phyloP scores from a whole-genome alignment of 345 rosid genomes.

The Noccaea bulbosa region DNA sequence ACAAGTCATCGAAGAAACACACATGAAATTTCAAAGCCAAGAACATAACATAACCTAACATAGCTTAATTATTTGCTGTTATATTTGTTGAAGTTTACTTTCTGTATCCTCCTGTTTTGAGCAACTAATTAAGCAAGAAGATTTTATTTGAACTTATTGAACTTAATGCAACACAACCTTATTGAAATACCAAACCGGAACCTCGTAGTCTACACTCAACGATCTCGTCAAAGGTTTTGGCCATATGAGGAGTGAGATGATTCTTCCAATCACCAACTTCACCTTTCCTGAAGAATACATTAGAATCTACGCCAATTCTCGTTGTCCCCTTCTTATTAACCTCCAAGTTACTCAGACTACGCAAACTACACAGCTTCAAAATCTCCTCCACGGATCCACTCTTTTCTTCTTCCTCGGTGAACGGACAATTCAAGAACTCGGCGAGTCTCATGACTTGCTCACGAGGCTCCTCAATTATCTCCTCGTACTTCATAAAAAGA shows the following conservation, averaged over 20 bases:
- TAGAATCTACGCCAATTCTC: constrained; percentile 39
- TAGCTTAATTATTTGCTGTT: too few relatives aligned
- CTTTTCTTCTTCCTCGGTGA: constrained; percentile 50
- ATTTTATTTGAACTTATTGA: too few relatives aligned
- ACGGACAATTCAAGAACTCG: constrained; percentile 53
- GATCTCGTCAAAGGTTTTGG: constrained; percentile 44
- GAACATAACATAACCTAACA: constrained; percentile 1
- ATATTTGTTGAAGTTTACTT: neutral
- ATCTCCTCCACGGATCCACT: constrained; percentile 48
- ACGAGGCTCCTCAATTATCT: constrained; percentile 45
- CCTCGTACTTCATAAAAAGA: constrained; percentile 61
- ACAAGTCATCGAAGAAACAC: too few relatives aligned
- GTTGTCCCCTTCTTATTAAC: constrained; percentile 51
- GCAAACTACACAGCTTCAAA: constrained; percentile 56
- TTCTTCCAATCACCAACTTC: constrained; percentile 59
- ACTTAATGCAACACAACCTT: constrained; percentile 23
- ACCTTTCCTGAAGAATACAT: constrained; percentile 56
- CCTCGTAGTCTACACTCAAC: constrained; percentile 43
- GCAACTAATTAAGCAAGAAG: too few relatives aligned
- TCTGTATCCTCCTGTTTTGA: too few relatives aligned
- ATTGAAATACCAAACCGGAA: constrained; percentile 44
- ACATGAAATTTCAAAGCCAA: neutral
- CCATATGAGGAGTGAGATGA: constrained; percentile 54
- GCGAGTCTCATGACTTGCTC: constrained; percentile 48
- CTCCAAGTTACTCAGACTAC: constrained; percentile 52